Percentiles rank a stretch among this genome's conserved stretches.
These are phyloP conservation scores for Colletotrichum ledebouriae DNA, from an alignment of 2,329 filamentous ascomycete species.

Conservation along the genomic window DNA sequence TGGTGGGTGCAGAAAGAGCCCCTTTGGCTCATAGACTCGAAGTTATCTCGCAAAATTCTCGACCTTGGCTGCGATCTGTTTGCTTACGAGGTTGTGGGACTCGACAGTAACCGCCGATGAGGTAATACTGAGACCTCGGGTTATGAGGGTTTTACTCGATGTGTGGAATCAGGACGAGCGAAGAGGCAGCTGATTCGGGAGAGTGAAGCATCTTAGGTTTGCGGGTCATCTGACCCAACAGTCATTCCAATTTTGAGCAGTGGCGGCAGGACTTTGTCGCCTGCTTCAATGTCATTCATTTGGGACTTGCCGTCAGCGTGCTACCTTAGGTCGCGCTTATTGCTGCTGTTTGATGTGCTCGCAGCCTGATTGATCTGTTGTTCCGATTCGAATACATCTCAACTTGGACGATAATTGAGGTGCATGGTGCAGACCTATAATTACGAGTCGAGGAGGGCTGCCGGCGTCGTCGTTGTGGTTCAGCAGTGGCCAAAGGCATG, in stretches of 20 bases:
- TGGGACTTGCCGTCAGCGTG: too few species aligned
- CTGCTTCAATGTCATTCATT: not conserved
- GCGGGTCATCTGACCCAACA: constrained; percentile 10
- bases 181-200: not conserved
- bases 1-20: constrained; percentile 19
- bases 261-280: not conserved
- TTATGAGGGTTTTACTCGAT: not conserved
- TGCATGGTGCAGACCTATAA: not conserved
- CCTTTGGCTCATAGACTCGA: constrained; percentile 18
- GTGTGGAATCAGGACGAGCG: constrained; percentile 7
- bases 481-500: constrained; percentile 23
- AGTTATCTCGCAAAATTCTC: not conserved
- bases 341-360: too few species aligned
- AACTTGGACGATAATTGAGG: constrained; percentile 5
- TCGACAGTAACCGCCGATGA: not conserved
- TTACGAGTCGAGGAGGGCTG: not conserved
- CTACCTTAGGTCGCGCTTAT: too few species aligned
- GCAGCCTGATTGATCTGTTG: too few species aligned
- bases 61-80: not conserved
- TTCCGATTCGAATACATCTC: constrained; percentile 17
- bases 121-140: constrained; percentile 25
- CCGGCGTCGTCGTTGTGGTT: constrained; percentile 21
- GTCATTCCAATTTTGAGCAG: not conserved
- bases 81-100: not conserved
- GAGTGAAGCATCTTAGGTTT: constrained; percentile 16